phyloP scores from a whole-genome alignment of 495 filamentous ascomycete genomes.

The Aspergillus panamensis region DNA sequence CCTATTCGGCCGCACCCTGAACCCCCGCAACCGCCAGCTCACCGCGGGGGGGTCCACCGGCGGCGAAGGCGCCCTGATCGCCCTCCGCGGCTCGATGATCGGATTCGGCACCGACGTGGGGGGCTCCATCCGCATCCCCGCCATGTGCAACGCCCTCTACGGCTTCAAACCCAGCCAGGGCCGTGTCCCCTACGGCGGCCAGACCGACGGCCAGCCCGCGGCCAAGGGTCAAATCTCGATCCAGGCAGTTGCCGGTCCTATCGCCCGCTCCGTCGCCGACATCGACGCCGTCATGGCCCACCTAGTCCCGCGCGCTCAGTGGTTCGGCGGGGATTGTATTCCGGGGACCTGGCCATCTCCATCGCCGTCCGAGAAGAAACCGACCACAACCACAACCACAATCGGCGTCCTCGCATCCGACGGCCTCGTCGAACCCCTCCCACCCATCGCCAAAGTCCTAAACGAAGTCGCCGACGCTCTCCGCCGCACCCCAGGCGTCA shows the following conservation, averaged over 20 bases:
- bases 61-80: constrained; percentile 64
- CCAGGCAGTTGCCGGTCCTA: constrained; percentile 49
- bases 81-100: constrained; percentile 57
- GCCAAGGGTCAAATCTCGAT: constrained; percentile 42
- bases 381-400: constrained; percentile 24
- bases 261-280: constrained; percentile 45
- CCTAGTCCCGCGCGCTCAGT: constrained; percentile 44
- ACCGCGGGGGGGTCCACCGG: constrained; percentile 62
- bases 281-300: constrained; percentile 48
- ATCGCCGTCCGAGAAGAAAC: neutral
- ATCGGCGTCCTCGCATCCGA: constrained; percentile 58
- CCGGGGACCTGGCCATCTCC: constrained; percentile 46
- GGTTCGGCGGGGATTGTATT: constrained; percentile 49
- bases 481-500: constrained; percentile 39
- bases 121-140: constrained; percentile 59
- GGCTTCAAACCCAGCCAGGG: constrained; percentile 57
- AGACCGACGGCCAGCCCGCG: constrained; percentile 40
- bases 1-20: constrained; percentile 58
- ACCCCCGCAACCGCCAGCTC: constrained; percentile 55
- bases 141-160: constrained; percentile 56
- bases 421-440: constrained; percentile 55
- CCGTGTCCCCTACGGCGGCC: constrained; percentile 52
- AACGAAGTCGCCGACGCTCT: constrained; percentile 49
- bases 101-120: constrained; percentile 69
- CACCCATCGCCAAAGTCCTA: constrained; percentile 52